Evolutionary conservation across 2,329 filamentous ascomycete genomes (phyloP).

Genomic region (Pseudogymnoascus sp.): DNA sequence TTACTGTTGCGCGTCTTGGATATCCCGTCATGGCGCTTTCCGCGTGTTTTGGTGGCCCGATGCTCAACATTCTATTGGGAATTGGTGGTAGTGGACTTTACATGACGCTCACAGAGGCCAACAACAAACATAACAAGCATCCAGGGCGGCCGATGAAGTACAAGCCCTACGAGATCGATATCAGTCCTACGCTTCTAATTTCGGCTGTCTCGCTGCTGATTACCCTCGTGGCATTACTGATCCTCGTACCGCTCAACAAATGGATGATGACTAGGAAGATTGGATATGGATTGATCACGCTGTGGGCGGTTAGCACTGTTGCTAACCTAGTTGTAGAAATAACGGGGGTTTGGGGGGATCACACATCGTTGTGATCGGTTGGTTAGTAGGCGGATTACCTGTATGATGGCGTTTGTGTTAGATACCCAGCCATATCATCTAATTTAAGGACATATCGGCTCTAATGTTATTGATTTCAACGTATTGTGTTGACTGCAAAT

Average conservation of each 20-base stretch:
- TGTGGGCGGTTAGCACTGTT: conserved; percentile 76
- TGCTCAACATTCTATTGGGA: conserved; percentile 93
- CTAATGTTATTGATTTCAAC: not conserved
- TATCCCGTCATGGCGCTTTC: conserved; percentile 94
- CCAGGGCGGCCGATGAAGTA: conserved; percentile 58
- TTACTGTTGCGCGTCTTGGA: conserved; percentile 86
- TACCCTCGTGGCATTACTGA: conserved; percentile 69
- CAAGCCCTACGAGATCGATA: conserved; percentile 71
- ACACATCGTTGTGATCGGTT: not conserved
- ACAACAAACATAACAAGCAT: conserved; percentile 57
- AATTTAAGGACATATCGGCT: not conserved
- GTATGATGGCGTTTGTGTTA: conserved; percentile 4
- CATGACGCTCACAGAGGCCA: conserved; percentile 68
- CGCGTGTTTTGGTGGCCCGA: conserved; percentile 95
- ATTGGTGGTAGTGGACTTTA: conserved; percentile 88
- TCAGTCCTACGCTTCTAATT: conserved; percentile 78
- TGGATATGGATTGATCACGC: conserved; percentile 66
- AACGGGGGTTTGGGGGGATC: conserved; percentile 36
- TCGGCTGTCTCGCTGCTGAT: conserved; percentile 75
- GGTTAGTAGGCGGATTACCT: no score
- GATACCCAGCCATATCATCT: conserved; percentile 1
- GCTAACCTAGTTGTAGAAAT: conserved; percentile 77
- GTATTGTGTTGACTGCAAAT: not conserved
- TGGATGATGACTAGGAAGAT: conserved; percentile 81
- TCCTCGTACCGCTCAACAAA: conserved; percentile 74